Conservation (phyloP, 1,284 basidiomycete species). For the Cutaneotrichosporon sp. region DNA sequence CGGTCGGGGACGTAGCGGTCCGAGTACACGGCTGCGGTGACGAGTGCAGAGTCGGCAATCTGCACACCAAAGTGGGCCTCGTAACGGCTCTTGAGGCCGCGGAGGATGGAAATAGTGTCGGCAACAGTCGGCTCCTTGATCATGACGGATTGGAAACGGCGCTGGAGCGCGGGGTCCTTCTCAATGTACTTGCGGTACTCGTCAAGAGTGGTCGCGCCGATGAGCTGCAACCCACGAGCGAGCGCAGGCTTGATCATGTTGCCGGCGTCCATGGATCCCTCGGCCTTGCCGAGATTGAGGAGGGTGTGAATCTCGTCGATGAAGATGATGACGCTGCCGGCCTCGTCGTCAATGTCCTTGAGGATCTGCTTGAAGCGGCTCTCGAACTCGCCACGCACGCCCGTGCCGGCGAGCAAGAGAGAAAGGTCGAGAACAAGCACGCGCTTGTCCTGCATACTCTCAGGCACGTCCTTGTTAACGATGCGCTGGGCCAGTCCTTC, state of each 20-base stretch:
- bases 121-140: constrained; percentile 86
- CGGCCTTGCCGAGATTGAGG: constrained; percentile 74
- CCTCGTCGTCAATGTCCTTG: constrained; percentile 81
- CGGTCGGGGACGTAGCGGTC: constrained; percentile 82
- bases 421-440: constrained; percentile 79
- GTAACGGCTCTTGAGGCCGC: constrained; percentile 78
- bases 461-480: constrained; percentile 85
- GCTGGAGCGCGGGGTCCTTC: constrained; percentile 85
- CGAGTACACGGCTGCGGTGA: constrained; percentile 77
- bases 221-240: constrained; percentile 77
- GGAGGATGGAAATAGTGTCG: constrained; percentile 81
- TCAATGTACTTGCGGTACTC: constrained; percentile 89
- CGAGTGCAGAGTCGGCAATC: constrained; percentile 80
- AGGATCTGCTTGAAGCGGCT: constrained; percentile 86
- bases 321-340: constrained; percentile 68
- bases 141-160: constrained; percentile 82
- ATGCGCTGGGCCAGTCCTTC: constrained; percentile 85
- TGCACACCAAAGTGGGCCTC: constrained; percentile 89
- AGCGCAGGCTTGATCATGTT: constrained; percentile 65
- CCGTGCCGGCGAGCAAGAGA: constrained; percentile 79
- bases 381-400: constrained; percentile 85
- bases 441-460: constrained; percentile 76
- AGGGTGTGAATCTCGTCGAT: constrained; percentile 77
- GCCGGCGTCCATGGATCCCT: constrained; percentile 86
- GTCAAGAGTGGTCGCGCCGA: constrained; percentile 84